A percentile compares a stretch with the other conserved stretches of the same genome.
These are phyloP conservation scores for Nannizzia gypsea DNA, from an alignment of 2,329 filamentous ascomycete genomes.

Conservation along the genomic window DNA sequence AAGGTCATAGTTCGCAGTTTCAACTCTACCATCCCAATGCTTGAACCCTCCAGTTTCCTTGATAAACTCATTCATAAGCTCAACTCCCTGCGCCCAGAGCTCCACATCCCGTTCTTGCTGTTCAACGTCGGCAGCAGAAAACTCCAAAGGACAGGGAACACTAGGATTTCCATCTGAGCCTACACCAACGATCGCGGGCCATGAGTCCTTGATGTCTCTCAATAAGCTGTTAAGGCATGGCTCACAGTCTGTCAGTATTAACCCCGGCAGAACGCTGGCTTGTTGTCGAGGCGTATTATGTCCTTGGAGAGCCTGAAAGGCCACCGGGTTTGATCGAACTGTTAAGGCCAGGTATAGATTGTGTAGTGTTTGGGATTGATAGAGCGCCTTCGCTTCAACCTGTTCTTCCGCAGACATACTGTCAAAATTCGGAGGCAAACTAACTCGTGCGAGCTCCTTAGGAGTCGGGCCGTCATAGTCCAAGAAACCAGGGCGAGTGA, in stretches of 20 bases:
- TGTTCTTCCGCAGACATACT: constrained; percentile 16
- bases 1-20: constrained; percentile 13
- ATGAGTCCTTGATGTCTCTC: constrained; percentile 16
- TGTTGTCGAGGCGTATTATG: constrained; percentile 17
- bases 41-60: constrained; percentile 19
- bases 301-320: constrained; percentile 16
- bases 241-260: constrained; percentile 18
- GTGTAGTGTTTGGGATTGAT: constrained; percentile 17
- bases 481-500: constrained; percentile 15
- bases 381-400: constrained; percentile 16
- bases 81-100: constrained; percentile 19
- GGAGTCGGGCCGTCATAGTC: constrained; percentile 18
- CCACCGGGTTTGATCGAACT: constrained; percentile 12
- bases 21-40: constrained; percentile 16
- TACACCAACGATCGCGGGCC: constrained; percentile 14
- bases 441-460: constrained; percentile 11
- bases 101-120: constrained; percentile 16
- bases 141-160: constrained; percentile 15
- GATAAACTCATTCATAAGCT: constrained; percentile 18
- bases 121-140: constrained; percentile 14
- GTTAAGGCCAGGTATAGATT: constrained; percentile 17
- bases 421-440: constrained; percentile 16
- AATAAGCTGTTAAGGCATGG: constrained; percentile 15
- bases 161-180: constrained; percentile 5
- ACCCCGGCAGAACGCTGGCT: constrained; percentile 17